Evolutionary conservation across 352 stramenopile species (phyloP).

Genomic region (Phytophthora quininea): DNA sequence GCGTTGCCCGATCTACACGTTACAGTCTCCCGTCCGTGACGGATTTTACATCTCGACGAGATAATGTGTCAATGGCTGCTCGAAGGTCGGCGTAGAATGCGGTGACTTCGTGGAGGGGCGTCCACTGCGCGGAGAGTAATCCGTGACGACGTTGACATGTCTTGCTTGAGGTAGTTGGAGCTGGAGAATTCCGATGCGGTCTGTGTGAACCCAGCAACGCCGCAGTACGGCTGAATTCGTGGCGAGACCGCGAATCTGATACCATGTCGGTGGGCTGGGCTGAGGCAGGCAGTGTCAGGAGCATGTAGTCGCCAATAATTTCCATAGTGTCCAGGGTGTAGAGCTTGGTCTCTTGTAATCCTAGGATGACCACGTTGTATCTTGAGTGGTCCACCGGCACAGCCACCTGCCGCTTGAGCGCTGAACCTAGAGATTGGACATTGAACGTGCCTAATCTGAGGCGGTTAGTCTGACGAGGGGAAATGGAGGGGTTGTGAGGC

Average conservation of each 20-base stretch:
- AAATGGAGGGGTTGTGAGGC: neutral
- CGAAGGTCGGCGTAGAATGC: constrained; percentile 4
- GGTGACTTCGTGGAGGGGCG: neutral
- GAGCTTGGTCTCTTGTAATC: constrained; percentile 1
- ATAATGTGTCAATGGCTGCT: neutral
- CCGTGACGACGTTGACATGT: constrained; percentile 13
- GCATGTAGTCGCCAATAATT: constrained; percentile 6
- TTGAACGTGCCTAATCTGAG: constrained; percentile 2
- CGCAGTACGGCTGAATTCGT: constrained; percentile 6
- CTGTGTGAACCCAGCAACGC: constrained; percentile 8
- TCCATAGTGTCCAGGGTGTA: constrained; percentile 23
- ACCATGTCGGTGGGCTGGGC: neutral
- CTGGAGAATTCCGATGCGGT: constrained; percentile 12
- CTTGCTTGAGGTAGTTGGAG: constrained; percentile 2
- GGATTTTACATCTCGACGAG: constrained; percentile 4
- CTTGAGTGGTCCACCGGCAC: neutral
- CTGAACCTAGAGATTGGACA: constrained; percentile 1
- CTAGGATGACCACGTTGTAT: neutral
- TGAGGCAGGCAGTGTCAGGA: neutral
- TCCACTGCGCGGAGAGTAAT: constrained; percentile 9
- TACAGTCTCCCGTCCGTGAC: constrained; percentile 17
- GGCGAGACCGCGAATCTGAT: constrained; percentile 15
- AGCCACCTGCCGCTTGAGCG: neutral
- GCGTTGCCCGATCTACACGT: constrained; percentile 12
- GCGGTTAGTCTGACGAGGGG: neutral